Evolutionary conservation across 2,329 filamentous ascomycete genomes (phyloP), one percentile per base, ranked within the genome.

Genomic region (Aspergillus carbonarius): DNA sequence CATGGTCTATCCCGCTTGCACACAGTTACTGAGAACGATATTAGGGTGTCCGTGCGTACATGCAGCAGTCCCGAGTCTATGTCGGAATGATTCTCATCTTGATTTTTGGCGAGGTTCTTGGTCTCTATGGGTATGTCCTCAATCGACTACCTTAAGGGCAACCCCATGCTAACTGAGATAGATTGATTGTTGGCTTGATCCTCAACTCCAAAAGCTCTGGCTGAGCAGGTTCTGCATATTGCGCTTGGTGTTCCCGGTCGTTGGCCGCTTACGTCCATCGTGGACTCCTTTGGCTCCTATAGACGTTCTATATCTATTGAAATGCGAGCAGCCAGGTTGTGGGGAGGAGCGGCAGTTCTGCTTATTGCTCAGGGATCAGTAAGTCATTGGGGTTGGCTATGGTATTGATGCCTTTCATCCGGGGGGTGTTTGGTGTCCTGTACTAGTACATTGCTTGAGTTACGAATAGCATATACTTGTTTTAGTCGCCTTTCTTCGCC

Each of bases 41-140:
- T 23, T 40, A 85, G 83, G 86, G 95, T 61, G 93, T 98, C 54
- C 88, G 95, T 68, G 88, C 92, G 58, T 98, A 96, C 80, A 96
- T 99, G 92, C 87, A 92, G 71, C 95, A 99, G 78, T 96, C 91
- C 51, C 86, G 93, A 63, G 90, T 99, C 66, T 99, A 97, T 69
- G 95, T 99, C 51, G 95, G 95, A 76, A 98, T 98, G 95, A 93
- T 99, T 48, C 80, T 99, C 70, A 98, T 98, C 68, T 84, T 98
- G 63, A 99, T 99, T 85, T 99, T 99, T 74, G 95, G 92, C 58
- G 95, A 99, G 82, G 95, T 99, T 17, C 76, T 99, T 74, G 95
- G 95, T 76, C 88, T 99, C 32, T 99, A 99, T 72, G 95, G 95
- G 92, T 96, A 83, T 67, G 88, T 67, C 35, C 32, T 47, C n/a